These are phyloP conservation scores for Erodium chrysanthum DNA, from an alignment of 441 rosid genomes.

Conservation along the genomic window DNA sequence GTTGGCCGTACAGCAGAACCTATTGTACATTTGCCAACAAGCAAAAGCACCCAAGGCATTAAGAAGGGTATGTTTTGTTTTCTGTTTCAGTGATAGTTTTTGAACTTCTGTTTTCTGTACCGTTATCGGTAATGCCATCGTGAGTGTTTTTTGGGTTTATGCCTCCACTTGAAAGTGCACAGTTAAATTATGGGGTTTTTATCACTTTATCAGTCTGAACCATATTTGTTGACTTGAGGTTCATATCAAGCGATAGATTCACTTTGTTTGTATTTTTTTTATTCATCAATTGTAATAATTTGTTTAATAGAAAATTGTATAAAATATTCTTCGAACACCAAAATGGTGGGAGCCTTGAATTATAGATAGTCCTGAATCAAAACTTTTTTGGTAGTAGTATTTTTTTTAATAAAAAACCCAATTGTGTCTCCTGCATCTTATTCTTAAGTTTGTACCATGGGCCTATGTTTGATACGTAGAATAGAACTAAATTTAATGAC, in stretches of 20 bases:
- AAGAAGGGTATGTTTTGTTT: constrained; percentile 30
- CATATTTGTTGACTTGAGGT: neutral
- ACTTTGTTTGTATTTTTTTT: neutral
- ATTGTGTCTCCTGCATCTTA: neutral
- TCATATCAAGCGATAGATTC: neutral
- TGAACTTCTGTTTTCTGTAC: neutral
- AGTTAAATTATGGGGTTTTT: neutral
- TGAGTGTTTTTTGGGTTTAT: constrained; percentile 7
- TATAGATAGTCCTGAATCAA: neutral
- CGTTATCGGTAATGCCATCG: constrained; percentile 5
- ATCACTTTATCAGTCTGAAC: neutral
- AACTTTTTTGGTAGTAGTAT: neutral
- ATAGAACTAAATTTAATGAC: neutral
- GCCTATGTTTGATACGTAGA: neutral
- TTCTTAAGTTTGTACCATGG: neutral
- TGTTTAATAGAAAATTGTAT: neutral
- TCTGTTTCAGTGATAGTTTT: neutral
- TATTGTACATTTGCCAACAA: constrained; percentile 19
- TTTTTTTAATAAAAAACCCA: neutral
- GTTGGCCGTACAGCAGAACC: constrained; percentile 26
- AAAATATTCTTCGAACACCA: neutral
- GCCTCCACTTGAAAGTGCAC: neutral
- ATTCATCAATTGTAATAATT: neutral
- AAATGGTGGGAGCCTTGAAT: neutral
- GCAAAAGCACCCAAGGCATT: constrained; percentile 28